Evolutionary conservation across 2,329 filamentous ascomycete genomes (phyloP).

Genomic region (Penicillium italicum): DNA sequence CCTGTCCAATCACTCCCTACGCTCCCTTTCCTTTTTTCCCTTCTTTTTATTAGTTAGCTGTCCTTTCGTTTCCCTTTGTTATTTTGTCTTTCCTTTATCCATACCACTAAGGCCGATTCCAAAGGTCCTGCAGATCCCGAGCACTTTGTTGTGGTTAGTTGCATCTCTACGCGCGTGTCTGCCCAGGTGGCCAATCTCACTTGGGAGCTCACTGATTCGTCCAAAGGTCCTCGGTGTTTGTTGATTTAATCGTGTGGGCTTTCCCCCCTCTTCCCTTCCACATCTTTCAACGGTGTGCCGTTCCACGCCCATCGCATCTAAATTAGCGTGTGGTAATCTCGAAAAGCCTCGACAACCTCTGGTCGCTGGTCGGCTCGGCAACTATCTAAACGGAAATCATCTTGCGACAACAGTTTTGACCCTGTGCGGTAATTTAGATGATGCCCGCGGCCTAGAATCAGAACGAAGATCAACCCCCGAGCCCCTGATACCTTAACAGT

Average conservation of each 20-base stretch:
- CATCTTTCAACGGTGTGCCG: constrained; percentile 13
- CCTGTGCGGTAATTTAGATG: constrained; percentile 22
- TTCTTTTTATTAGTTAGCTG: constrained; percentile 8
- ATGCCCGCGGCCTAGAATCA: constrained; percentile 29
- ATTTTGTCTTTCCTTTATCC: constrained; percentile 12
- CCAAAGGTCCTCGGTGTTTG: constrained; percentile 15
- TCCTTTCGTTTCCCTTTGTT: constrained; percentile 5
- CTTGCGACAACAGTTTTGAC: constrained; percentile 8
- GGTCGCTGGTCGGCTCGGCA: constrained; percentile 34
- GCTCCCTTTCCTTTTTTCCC: constrained; percentile 16
- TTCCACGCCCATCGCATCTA: constrained; percentile 10
- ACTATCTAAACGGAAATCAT: constrained; percentile 4
- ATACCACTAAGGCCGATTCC: neutral
- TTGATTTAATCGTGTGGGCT: constrained; percentile 9
- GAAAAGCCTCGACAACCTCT: constrained; percentile 13
- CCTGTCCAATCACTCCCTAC: constrained; percentile 23
- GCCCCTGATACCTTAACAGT: constrained; percentile 19
- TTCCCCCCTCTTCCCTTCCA: constrained; percentile 11
- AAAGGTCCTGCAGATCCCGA: constrained; percentile 8
- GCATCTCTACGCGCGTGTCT: constrained; percentile 15
- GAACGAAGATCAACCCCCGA: constrained; percentile 24
- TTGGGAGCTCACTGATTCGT: constrained; percentile 15
- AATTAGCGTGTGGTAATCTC: constrained; percentile 8
- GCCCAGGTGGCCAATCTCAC: constrained; percentile 9
- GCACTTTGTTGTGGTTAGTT: constrained; percentile 16